These are phyloP conservation scores for Nitzschia inconspicua DNA, from an alignment of 108 stramenopile species.

Conservation along the genomic window DNA sequence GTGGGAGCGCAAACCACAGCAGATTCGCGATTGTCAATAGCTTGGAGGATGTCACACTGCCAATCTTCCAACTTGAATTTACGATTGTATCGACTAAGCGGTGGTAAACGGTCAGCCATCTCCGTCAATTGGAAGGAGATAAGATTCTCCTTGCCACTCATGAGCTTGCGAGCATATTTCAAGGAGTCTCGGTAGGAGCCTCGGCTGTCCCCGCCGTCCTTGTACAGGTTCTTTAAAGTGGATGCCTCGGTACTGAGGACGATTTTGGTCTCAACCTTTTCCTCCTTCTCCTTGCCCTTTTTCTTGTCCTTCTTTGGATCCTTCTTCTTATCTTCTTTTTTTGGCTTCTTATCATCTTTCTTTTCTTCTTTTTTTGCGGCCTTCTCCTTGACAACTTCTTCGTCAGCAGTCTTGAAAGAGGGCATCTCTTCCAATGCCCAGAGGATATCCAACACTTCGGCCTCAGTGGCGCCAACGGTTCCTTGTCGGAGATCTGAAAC, in stretches of 20 bases:
- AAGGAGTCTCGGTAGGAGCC: constrained; percentile 88
- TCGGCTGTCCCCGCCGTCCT: constrained; percentile 80
- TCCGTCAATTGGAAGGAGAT: constrained; percentile 94
- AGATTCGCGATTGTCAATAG: constrained; percentile 88
- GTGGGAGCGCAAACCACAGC: constrained; percentile 99
- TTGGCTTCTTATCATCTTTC: constrained; percentile 76
- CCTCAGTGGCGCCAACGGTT: constrained; percentile 67
- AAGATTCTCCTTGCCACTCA: constrained; percentile 81
- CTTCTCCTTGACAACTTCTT: constrained; percentile 71
- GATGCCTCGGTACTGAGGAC: constrained; percentile 66
- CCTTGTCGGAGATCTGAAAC: constrained; percentile 75
- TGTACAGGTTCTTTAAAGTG: constrained; percentile 71
- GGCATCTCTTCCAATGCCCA: constrained; percentile 95
- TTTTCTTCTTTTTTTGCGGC: constrained; percentile 82
- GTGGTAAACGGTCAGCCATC: constrained; percentile 97
- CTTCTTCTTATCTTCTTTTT: constrained; percentile 69
- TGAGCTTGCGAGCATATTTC: constrained; percentile 90
- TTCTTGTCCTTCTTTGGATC: constrained; percentile 69
- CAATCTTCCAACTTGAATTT: constrained; percentile 93
- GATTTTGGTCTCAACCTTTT: constrained; percentile 65
- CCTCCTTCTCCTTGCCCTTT: constrained; percentile 59
- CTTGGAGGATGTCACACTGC: constrained; percentile 93
- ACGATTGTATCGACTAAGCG: constrained; percentile 94
- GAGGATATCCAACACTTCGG: constrained; percentile 90
- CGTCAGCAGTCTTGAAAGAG: constrained; percentile 74